Conservation (phyloP, 176 grass and related monocot species). For the Oryza glumipatula region DNA sequence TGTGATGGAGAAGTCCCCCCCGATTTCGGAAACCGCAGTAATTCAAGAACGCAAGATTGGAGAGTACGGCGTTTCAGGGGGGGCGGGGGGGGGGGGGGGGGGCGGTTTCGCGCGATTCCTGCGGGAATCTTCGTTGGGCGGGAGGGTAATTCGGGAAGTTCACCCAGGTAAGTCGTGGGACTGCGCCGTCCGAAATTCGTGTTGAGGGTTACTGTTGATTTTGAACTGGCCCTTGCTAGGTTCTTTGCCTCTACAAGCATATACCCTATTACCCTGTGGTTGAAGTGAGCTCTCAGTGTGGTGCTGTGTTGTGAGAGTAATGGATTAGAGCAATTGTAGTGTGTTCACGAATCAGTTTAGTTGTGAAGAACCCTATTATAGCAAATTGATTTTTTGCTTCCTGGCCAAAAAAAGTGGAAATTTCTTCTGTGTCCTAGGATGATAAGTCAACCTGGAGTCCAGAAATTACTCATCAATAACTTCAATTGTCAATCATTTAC, state of each 20-base stretch:
- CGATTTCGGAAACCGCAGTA: background rate
- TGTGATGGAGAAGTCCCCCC: background rate
- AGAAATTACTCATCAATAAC: background rate
- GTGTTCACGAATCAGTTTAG: background rate
- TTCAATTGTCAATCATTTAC: background rate
- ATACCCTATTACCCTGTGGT: background rate
- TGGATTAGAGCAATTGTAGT: background rate
- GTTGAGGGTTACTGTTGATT: background rate
- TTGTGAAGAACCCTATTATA: background rate
- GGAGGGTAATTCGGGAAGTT: background rate
- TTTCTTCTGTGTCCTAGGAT: background rate
- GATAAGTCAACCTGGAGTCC: background rate
- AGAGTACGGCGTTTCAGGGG: background rate
- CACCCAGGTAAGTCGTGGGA: background rate
- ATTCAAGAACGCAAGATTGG: background rate
- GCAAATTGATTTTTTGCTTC: background rate
- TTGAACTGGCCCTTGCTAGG: background rate
- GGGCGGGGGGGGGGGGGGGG: background rate
- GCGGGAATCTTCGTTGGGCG: background rate
- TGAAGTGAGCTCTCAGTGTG: background rate
- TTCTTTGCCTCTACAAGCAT: background rate
- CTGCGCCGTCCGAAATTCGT: background rate
- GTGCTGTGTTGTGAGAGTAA: background rate
- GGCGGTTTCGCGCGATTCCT: background rate
- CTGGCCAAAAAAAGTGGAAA: background rate